Base-by-base conservation (phyloP, 2,329 filamentous ascomycete genomes). In the Sclerotinia glacialis region DNA sequence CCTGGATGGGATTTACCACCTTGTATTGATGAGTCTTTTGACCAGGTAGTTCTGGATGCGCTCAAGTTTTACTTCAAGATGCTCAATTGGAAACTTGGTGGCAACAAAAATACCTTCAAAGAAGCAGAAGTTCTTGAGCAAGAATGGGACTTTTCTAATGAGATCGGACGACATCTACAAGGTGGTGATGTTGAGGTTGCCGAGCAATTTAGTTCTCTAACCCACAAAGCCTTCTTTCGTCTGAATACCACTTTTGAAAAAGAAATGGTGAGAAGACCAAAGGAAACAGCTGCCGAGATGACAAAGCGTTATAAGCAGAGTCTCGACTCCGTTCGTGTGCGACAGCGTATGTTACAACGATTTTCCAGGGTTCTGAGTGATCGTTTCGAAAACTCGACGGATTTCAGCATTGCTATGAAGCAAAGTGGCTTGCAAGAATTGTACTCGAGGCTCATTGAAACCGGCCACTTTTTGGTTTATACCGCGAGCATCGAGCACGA, bases 91-190 rank as follows among this genome's bases (percentile, higher is more conserved):
- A 98, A 98, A 78, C 82, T 99, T 64, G 93, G 91, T 73, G 92
- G 93, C 66, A 98, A 98, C 81, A 98, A 97, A 78, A 99, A 98
- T 79, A 97, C 93, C 0, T 99, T 99, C 84, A 98, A 98, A 76
- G 95, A 99, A 78, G 95, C 95, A 8, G 95, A 99, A 81, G 90
- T 99, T 70, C 81, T 99, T 58, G 96, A 97, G 76, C 93, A 97
- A 74, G 95, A 99, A 78, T 99, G 95, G 95, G 92, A 93, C 67
- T 98, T 98, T 75, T 96, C 91, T 64, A 98, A 98, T 74, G 89
- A 93, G 73, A 92, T 99, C 66, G 95, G 94, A 34, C 87, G 91
- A 59, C 90, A 95, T 76, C 84, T 99, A n/a, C 89, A 96, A 72
- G 91, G 92, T 40, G 96, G 95, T 69, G 93, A 98, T 77, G 90